Base-by-base conservation (phyloP, 441 rosid genomes). In the Brassica balearica region DNA sequence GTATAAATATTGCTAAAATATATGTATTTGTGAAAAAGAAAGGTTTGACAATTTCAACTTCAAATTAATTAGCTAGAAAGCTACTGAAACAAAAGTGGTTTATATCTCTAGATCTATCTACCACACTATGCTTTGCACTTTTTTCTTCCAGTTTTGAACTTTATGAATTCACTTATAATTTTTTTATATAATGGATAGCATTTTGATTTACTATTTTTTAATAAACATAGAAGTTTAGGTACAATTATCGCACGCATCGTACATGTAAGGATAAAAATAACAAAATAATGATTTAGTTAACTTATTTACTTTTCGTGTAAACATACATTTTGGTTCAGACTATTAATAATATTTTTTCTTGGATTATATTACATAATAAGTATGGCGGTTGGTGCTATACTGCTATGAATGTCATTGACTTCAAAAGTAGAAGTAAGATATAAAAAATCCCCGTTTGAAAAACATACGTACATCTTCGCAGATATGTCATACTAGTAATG, bases 11-110 rank as follows among this genome's bases (percentile, higher is more conserved):
- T 69, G 25, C 12, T 68, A 32, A 51, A 51, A 61, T 23, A 38
- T 62, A 55, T 60, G 12, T 34, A 51, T 48, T 9, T 34, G 32
- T 78, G 78, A 81, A 55, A 73, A 70, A 79, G 74, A 81, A 60
- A 82, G 81, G 86, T 86, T 75, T 88, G 91, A 91, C 85, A 78
- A 78, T 64, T 74, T 72, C 80, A 71, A 79, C 83, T 75, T 71
- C 84, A 78, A 60, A 59, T 73, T 48, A 32, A 32, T 67, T 62
- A 34, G 71, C 60, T 51, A 51, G 56, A 69, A 51, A 67, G 87
- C 71, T 77, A 87, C 65, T 62, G 65, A 78, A 69, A 76, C 78
- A 84, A 81, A 89, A 73, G 78, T 78, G 91, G 82, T 85, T 76
- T 89, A 89, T 85, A 77, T 36, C 20, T 68, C 38, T 68, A 73